Conservation (phyloP, 208 protist genomes). For the Trypanosoma platydactyli region DNA sequence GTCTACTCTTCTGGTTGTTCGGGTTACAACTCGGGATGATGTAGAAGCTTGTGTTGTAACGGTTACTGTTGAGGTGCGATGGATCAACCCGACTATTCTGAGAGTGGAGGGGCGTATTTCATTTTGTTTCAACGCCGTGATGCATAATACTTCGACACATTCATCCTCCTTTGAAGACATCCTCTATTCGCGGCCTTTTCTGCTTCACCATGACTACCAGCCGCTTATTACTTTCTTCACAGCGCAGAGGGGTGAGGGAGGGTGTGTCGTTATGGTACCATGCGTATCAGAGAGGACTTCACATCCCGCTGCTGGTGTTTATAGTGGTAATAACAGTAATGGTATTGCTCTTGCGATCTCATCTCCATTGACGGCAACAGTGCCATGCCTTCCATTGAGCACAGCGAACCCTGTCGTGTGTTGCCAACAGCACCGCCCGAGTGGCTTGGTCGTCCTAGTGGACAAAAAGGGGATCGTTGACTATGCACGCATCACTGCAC, state of each 20-base stretch:
- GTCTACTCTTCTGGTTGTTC: constrained; percentile 17
- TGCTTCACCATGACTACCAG: constrained; percentile 60
- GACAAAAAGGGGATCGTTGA: constrained; percentile 59
- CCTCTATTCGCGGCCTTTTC: constrained; percentile 47
- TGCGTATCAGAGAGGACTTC: constrained; percentile 17
- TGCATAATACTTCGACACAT: background rate
- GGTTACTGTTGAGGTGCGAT: constrained; percentile 47
- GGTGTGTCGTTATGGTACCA: constrained; percentile 28
- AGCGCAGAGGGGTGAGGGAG: constrained; percentile 3
- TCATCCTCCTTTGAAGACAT: constrained; percentile 26
- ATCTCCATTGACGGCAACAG: background rate
- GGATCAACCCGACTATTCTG: constrained; percentile 49
- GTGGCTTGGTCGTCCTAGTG: constrained; percentile 45
- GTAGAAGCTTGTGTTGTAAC: constrained; percentile 8
- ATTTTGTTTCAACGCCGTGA: constrained; percentile 35
- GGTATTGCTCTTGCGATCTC: too few species aligned
- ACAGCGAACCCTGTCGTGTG: constrained; percentile 44
- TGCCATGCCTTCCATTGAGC: constrained; percentile 31
- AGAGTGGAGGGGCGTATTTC: constrained; percentile 47
- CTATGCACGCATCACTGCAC: constrained; percentile 50
- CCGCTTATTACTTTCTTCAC: constrained; percentile 63
- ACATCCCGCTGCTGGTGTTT: background rate
- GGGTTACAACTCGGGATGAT: constrained; percentile 7
- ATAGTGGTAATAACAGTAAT: too few species aligned
- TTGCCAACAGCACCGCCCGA: constrained; percentile 44